Percentiles rank a stretch among this genome's conserved stretches.
Conservation (phyloP, 768 basidiomycete genomes). For the Termitomyces sp. region DNA sequence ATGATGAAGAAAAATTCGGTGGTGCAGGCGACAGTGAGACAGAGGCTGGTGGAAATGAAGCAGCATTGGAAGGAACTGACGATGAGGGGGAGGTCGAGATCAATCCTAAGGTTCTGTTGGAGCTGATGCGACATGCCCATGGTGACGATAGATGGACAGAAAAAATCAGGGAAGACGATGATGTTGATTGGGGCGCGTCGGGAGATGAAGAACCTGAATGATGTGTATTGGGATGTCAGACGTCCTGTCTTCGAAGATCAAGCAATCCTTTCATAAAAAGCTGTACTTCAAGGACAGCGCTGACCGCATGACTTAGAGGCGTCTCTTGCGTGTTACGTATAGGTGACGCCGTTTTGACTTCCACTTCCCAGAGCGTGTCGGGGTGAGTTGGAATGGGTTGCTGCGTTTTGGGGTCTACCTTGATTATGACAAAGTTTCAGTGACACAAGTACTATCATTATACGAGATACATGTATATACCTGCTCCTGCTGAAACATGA, state of each 20-base stretch:
- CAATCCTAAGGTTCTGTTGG: conserved; percentile 34
- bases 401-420: conserved; percentile 74
- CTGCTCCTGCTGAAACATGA: conserved; percentile 85
- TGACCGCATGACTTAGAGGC: conserved; percentile 63
- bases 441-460: conserved; percentile 1
- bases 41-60: conserved; percentile 22
- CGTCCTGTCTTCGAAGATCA: conserved; percentile 70
- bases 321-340: conserved; percentile 74
- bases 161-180: conserved; percentile 31
- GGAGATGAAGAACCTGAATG: conserved; percentile 22
- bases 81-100: conserved; percentile 24
- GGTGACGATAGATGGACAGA: conserved; percentile 20
- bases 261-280: conserved; percentile 79
- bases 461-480: conserved; percentile 30
- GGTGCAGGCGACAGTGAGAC: conserved; percentile 22
- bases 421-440: neutral
- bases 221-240: conserved; percentile 24
- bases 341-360: conserved; percentile 79
- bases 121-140: conserved; percentile 33
- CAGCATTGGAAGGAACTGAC: conserved; percentile 11
- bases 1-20: conserved; percentile 23
- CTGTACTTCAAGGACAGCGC: conserved; percentile 77
- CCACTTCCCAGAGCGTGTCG: conserved; percentile 83
- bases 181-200: conserved; percentile 47
- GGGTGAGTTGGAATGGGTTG: conserved; percentile 72